These are phyloP conservation scores for Fomes fomentarius DNA, from an alignment of 1,284 basidiomycete species.

Conservation along the genomic window DNA sequence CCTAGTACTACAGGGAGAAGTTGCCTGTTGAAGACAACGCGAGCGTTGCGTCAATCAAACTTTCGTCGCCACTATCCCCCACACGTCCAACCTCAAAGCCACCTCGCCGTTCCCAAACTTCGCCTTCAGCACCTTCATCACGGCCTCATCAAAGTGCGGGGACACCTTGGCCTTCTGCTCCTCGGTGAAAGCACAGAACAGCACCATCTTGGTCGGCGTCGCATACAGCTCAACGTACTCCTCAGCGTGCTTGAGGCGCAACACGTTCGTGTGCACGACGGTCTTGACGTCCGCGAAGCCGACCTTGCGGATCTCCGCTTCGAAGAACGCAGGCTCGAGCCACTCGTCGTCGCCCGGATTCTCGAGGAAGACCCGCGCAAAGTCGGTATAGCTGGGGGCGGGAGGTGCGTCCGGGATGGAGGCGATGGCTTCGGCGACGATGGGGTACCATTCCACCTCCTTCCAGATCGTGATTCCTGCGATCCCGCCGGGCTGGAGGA, in stretches of 20 bases:
- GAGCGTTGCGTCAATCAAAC: too few species aligned
- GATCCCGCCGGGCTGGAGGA: constrained; percentile 1
- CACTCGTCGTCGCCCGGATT: background rate
- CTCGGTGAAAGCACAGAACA: background rate
- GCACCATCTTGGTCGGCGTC: background rate
- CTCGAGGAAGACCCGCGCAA: background rate
- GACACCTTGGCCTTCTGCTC: background rate
- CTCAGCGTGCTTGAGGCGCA: background rate
- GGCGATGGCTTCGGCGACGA: background rate
- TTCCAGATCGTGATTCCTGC: constrained; percentile 1
- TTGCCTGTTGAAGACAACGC: too few species aligned
- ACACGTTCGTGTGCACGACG: background rate
- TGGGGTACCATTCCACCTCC: background rate
- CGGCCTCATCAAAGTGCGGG: background rate
- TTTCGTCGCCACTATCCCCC: background rate
- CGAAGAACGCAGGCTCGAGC: background rate
- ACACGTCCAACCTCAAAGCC: background rate
- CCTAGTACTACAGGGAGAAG: too few species aligned
- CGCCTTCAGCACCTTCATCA: background rate
- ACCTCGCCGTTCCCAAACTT: constrained; percentile 2
- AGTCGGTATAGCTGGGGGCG: background rate
- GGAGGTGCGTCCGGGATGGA: constrained; percentile 3
- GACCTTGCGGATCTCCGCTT: background rate
- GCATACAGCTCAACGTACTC: background rate
- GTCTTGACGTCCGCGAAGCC: background rate